Base-by-base conservation (phyloP, 257 asterid genomes). In the Capsicum chinense region DNA sequence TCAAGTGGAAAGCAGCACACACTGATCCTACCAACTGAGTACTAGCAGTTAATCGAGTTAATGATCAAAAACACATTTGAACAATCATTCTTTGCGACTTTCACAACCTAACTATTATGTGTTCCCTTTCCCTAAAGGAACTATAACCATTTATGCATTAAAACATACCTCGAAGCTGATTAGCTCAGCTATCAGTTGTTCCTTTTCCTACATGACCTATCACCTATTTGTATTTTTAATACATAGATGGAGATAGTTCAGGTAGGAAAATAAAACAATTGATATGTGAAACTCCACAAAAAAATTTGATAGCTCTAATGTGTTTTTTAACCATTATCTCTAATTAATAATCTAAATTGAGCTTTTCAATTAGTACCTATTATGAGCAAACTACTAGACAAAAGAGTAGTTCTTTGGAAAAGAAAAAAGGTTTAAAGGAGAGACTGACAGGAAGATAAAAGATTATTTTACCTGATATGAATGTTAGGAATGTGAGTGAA, bases 401-500 rank as follows among this genome's bases (percentile, higher is more conserved):
- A 50, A 48, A 7, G 52, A 67, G 11, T 14, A 7, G 6, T 15
- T 39, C 76, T 37, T 68, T 68, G 52, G 17, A 15, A 68, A 68
- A 68, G 13, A 37, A 7, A 10, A 15, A 44, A 3, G 5, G 6
- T 76, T 14, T 6, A 76, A 26, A 9, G 17, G 35, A 19, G 80
- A 48, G 80, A 48, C 11, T 19, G 59, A 48, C 39, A 73, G 48
- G 79, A 73, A 19, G 80, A 50, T n/a, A 68, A 63, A 63, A 66
- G n/a, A 52, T 52, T 52, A 35, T 76, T 48, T 84, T 88, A 92
- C 95, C 95, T 89, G 92, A 89, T 60, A 83, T 79, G 79, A 89
- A 88, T 48, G 88, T 87, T 48, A 85, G 76, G 56, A 90, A 80
- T 80, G 88, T 79, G 87, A 88, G 90, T 48, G 89, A 88, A 47